Evolutionary conservation across 495 filamentous ascomycete genomes (phyloP).

Genomic region (Lasiosphaeria ovina): DNA sequence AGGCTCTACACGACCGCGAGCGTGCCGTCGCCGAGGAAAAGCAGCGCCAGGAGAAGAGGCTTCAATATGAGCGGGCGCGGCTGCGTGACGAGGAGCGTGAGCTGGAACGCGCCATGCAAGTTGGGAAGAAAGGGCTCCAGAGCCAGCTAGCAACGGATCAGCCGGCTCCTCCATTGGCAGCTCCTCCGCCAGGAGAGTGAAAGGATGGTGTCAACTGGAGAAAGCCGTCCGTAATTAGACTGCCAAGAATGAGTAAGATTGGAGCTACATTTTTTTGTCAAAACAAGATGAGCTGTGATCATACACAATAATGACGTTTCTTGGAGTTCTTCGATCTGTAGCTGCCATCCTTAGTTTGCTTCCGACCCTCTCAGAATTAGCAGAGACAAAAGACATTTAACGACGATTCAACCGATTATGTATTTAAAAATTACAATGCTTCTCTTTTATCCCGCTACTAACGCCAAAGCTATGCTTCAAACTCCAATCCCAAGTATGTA

Average conservation of each 20-base stretch:
- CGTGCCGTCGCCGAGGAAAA: constrained; percentile 73
- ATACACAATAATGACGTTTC: background rate
- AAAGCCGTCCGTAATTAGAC: no score
- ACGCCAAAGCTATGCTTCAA: constrained; percentile 4
- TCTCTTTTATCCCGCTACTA: background rate
- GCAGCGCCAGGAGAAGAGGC: constrained; percentile 60
- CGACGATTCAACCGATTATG: background rate
- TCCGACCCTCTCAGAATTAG: no score
- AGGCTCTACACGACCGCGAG: constrained; percentile 73
- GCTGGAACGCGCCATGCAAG: constrained; percentile 72
- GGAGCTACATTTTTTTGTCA: no score
- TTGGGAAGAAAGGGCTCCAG: constrained; percentile 68
- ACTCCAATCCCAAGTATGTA: background rate
- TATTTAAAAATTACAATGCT: background rate
- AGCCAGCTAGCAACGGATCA: constrained; percentile 50
- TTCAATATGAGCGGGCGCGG: constrained; percentile 63
- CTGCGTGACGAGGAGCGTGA: constrained; percentile 76
- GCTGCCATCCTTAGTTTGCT: no score
- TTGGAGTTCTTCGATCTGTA: no score
- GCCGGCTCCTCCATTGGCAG: background rate
- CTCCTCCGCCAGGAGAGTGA: no score
- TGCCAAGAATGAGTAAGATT: no score
- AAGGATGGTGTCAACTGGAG: no score
- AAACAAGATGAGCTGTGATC: no score
- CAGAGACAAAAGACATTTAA: background rate